phyloP scores from a whole-genome alignment of 1,139 yeast species.

The Yamadazyma siamensis region DNA sequence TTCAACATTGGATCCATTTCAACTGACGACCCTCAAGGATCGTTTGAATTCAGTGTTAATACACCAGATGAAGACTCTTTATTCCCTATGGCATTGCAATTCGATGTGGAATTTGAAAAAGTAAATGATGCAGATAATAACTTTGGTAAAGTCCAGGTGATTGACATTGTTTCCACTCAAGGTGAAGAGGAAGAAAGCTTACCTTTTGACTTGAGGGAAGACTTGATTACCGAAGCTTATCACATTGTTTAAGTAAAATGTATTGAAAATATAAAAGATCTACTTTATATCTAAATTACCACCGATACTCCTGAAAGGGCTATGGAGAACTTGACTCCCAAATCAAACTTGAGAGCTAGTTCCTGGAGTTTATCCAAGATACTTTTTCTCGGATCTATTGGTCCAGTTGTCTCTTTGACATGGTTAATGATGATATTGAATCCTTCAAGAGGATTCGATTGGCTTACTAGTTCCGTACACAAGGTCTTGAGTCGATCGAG shows the following conservation, averaged over 20 bases:
- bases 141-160: constrained; percentile 40
- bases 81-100: constrained; percentile 79
- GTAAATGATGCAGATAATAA: constrained; percentile 38
- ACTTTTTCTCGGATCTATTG: constrained; percentile 52
- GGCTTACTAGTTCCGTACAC: constrained; percentile 5
- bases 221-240: constrained; percentile 62
- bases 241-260: constrained; percentile 44
- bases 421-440: constrained; percentile 66
- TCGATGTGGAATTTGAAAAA: constrained; percentile 33
- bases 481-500: constrained; percentile 32
- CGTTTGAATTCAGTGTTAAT: constrained; percentile 69
- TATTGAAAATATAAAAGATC: too few relatives aligned
- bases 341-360: constrained; percentile 29
- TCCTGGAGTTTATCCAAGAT: constrained; percentile 46
- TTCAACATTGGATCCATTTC: constrained; percentile 50
- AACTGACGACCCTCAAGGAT: constrained; percentile 58
- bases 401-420: constrained; percentile 53
- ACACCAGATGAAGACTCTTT: constrained; percentile 73
- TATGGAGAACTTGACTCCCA: constrained; percentile 47
- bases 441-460: constrained; percentile 34
- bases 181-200: constrained; percentile 44
- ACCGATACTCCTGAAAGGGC: constrained; percentile 53
- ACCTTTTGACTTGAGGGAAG: constrained; percentile 69
- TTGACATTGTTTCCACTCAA: constrained; percentile 37
- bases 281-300: too few relatives aligned